phyloP scores from a whole-genome alignment of 2,329 filamentous ascomycete species.

The Trichoderma cornu-damae region DNA sequence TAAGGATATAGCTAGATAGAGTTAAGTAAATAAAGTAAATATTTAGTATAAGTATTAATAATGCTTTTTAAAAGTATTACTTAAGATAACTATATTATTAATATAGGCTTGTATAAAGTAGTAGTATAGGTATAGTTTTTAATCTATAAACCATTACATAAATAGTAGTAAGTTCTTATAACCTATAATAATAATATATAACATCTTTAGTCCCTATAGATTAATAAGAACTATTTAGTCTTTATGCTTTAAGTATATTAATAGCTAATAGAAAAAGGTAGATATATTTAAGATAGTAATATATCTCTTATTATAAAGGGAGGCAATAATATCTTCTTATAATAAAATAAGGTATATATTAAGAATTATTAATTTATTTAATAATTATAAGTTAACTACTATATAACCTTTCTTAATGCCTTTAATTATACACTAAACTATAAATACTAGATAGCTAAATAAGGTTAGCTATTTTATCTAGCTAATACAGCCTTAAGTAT shows the following conservation, averaged over 20 bases:
- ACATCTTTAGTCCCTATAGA: not conserved
- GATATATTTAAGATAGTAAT: not conserved
- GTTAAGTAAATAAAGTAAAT: not conserved
- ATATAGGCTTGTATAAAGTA: not conserved
- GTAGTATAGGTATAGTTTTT: not conserved
- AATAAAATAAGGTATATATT: not conserved
- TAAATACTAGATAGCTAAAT: not conserved
- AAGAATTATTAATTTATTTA: not conserved
- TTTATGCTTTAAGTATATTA: not conserved
- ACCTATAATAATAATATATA: not conserved
- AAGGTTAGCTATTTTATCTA: not conserved
- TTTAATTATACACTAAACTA: not conserved
- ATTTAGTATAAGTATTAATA: not conserved
- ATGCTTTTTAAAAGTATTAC: not conserved
- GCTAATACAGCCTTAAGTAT: not conserved
- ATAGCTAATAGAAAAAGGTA: not conserved
- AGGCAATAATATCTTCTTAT: not conserved
- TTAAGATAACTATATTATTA: not conserved
- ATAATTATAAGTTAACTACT: not conserved
- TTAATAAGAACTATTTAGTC: not conserved
- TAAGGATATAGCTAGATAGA: not conserved
- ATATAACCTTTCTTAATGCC: not conserved
- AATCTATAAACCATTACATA: not conserved
- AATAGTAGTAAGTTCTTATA: not conserved
- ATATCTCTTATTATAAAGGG: not conserved